Conservation (phyloP, 2,329 filamentous ascomycete species). For the Boeremia exigua region DNA sequence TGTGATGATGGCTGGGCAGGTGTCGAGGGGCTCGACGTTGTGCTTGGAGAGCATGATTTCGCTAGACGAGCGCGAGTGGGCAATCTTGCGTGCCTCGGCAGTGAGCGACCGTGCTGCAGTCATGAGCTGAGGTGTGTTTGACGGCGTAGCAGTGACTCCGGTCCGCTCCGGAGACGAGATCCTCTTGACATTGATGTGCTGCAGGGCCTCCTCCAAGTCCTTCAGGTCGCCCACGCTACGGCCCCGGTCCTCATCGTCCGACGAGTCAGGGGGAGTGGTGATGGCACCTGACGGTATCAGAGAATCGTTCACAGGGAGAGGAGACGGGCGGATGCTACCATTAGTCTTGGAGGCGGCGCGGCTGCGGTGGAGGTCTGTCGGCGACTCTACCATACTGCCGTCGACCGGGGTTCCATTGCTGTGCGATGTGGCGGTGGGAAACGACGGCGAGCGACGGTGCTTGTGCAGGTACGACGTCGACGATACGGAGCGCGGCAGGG, state of each 20-base stretch:
- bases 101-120: slow-evolving; percentile 51
- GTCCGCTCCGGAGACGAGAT: slow-evolving; percentile 61
- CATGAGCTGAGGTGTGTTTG: slow-evolving; percentile 26
- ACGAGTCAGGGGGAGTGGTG: slow-evolving; percentile 91
- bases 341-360: slow-evolving; percentile 48
- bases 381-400: slow-evolving; percentile 23
- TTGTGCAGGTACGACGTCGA: slow-evolving; percentile 68
- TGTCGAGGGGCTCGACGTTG: slow-evolving; percentile 49
- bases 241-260: slow-evolving; percentile 80
- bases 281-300: slow-evolving; percentile 83
- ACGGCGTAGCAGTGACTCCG: slow-evolving; percentile 24
- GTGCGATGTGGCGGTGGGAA: slow-evolving; percentile 39
- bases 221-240: slow-evolving; percentile 55
- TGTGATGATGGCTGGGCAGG: slow-evolving; percentile 50
- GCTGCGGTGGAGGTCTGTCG: slow-evolving; percentile 29
- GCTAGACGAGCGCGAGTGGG: slow-evolving; percentile 66
- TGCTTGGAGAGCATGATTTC: slow-evolving; percentile 60
- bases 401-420: slow-evolving; percentile 38
- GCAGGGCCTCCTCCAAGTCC: slow-evolving; percentile 82
- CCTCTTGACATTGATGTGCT: slow-evolving; percentile 73
- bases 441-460: slow-evolving; percentile 65
- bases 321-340: slow-evolving; percentile 78
- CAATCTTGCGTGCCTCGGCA: slow-evolving; percentile 64
- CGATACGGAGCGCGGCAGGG: slow-evolving; percentile 62
- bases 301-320: slow-evolving; percentile 77